Evolutionary conservation across 2,329 filamentous ascomycete species (phyloP), one percentile per base, ranked within the genome.

Genomic region (Fusarium floridanum): DNA sequence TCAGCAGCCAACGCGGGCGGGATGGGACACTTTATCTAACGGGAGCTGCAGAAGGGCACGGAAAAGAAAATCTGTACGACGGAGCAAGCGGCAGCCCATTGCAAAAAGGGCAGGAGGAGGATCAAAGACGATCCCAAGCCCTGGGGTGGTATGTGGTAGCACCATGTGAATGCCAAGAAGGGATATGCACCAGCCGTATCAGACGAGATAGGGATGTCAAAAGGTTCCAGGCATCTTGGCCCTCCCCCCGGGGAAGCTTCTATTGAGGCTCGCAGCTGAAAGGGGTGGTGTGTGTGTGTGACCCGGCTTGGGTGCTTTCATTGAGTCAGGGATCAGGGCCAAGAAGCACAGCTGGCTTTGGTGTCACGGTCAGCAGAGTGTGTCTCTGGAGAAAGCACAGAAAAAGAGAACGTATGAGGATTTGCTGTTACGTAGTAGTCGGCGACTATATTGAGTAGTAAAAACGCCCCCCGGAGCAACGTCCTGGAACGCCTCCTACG

Each of bases 41-140:
- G 48, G 17, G 36, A 56, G n/a, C 32, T 5, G 12, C 53, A 57
- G 53, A 36, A 36, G 20, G 14, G 32, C 4, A 34, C 10, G 27
- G 27, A 27, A 12, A 14, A 27, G n/a, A 29, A 29, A 24, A 24
- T 24, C 50, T 65, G 64, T 70, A 57, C 56, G 24, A 63, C 66
- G 37, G 27, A 43, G 43, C 34, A 67, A n/a, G 24, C 61, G 41
- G 43, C 22, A 67, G 66, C 64, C 70, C 64, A 76, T 61, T 61
- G 74, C 77, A 32, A 77, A 78, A 78, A 55, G 56, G 77, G 77
- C 74, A 78, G 77, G 77, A 78, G 66, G 60, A 61, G 57, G 16
- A 61, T 60, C 64, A 53, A 62, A 34, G 65, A 48, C 48, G 50
- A 63, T 67, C 65, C 55, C 60, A 36, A 48, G 59, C 20, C 20